Base-by-base conservation (phyloP, 1,139 yeast species). In the Taphrina sp. region DNA sequence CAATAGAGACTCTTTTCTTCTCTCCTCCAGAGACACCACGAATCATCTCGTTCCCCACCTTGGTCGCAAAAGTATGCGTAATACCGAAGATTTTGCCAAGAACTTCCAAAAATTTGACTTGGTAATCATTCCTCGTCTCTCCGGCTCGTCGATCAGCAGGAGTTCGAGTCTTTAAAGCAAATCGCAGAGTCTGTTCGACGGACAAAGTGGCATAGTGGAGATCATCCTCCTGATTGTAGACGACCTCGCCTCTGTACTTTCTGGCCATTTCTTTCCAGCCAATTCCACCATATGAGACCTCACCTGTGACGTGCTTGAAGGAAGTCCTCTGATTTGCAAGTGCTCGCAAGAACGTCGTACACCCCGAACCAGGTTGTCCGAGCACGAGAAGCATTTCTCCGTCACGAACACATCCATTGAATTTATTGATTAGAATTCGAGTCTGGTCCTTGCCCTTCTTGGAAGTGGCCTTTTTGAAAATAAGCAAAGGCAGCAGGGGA, bases 1-100 rank as follows among this genome's bases (percentile, higher is more conserved):
- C 86, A 64, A 85, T 82, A 3, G 90, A 83, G 22, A 85, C 92
- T 70, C 94, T 81, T 70, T 84, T 84, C 64, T 92, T 76, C 71
- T 85, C 92, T 72, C 94, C 94, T 64, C 94, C 94, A 43, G 90
- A 83, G 33, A 85, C 86, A 69, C 94, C 94, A 65, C 90, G 77
- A 42, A 84, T 77, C 58, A 76, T 78, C 64, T 83, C 87, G 65
- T 80, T 77, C 58, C 90, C 90, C 31, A 83, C 89, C 62, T 78
- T 76, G 26, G 89, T 82, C 66, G 82, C 75, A 60, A 77, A 74
- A n/a, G 86, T 82, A 64, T 83, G 88, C 39, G 77, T 71, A 47
- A 83, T 72, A 62, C 90, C 90, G 65, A 79, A 83, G 20, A 83
- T 81, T 83, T 75, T 38, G 76, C 82, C 82, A 57, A 76, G 75